Base-by-base conservation (phyloP, 352 stramenopile genomes). In the Phytophthora lateralis region DNA sequence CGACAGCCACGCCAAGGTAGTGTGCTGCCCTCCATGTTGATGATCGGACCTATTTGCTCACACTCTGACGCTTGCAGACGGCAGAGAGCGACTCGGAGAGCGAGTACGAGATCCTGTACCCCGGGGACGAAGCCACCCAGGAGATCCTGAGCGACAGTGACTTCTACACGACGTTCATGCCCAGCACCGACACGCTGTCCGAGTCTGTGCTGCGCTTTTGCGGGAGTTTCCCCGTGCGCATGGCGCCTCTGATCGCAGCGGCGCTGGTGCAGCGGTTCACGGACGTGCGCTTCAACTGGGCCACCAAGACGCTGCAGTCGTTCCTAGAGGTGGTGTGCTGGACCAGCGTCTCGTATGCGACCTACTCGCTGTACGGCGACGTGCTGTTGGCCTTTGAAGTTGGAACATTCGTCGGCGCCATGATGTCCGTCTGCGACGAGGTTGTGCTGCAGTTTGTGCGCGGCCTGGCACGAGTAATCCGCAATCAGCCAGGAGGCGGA, bases 401-500 rank as follows among this genome's bases (percentile, higher is more conserved):
- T 35, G 82, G 81, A 34, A 90, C 80, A 17, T 88, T 91, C 29
- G 80, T 90, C 24, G 85, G 85, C 37, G 79, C 83, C 18, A 60
- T 91, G 57, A 94, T 92, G 83, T 92, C 85, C 24, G 70, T 92
- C 10, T 91, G 85, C 29, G 85, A 92, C 45, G 82, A 92, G 61
- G 69, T 94, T 17, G 77, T 85, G 55, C 66, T 92, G 52, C 79
- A 89, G 37, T 82, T 90, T 51, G 78, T 84, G 27, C 78, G 79
- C 26, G 78, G 78, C 0, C 39, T 91, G 21, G 78, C 85, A 18
- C 76, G 74, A 44, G 69, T 85, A 34, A 92, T 94, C 46, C 78
- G 82, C 50, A 90, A 91, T 62, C 81, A 92, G 29, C 69, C 69
- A 24, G 80, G 81, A 37, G 81, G 82, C 7, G 63, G 73, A 34